Base-by-base conservation (phyloP, 2,329 filamentous ascomycete genomes). In the Pestalotiopsis sp. region DNA sequence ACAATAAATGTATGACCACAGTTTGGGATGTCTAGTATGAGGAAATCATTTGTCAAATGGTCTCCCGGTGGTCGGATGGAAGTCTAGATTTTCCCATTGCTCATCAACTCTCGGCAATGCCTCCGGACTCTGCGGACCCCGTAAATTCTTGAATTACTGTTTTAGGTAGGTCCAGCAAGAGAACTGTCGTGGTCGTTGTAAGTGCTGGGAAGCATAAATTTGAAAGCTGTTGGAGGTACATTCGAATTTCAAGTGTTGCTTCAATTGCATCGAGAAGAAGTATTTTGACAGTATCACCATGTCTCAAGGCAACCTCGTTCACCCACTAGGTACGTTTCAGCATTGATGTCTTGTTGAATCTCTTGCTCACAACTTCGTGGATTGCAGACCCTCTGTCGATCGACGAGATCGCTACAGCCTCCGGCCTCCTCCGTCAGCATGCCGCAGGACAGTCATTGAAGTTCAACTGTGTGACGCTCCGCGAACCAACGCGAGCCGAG, bases 381-480 rank as follows among this genome's bases (percentile, higher is more conserved):
- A 78, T 82, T 49, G 4, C n/a, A 79, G 86, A 87, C 74, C 86
- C 83, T 72, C 84, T 90, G 67, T 85, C 82, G 59, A 77, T 86
- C 73, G 81, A 86, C 45, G 88, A 90, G 77, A 88, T 88, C 23
- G 80, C 81, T 67, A 75, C 78, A 23, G 84, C 87, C 56, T 81
- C 83, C 57, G 84, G 85, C 70, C 77, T 87, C 56, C 81, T 89
- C 69, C 79, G 84, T 38, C 80, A 81, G 4, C 68, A 80, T 71
- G 78, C 78, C 13, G 71, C 65, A 52, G 73, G 78, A 66, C 77
- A 75, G 66, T 69, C 72, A 9, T 65, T 82, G 66, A 83, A 83
- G 71, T 83, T 83, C 84, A 93, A 93, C 80, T 87, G 86, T 72
- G 86, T 94, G 63, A 92, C 89, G 25, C 82, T 92, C 3, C 85